Evolutionary conservation across 2,329 filamentous ascomycete genomes (phyloP).

Genomic region (Aureobasidium sp.): DNA sequence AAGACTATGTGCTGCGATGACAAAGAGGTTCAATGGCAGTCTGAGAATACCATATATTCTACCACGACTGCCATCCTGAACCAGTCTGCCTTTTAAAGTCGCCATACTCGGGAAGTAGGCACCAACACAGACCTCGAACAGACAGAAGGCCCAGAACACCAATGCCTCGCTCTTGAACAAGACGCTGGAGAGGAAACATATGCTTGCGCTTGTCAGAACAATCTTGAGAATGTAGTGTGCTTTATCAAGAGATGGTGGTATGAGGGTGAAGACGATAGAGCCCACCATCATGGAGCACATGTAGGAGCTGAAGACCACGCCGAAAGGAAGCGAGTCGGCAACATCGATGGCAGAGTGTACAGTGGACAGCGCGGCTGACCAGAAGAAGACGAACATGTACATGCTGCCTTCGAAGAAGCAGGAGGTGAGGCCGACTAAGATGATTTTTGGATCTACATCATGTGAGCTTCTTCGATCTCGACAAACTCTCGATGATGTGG

Average conservation of each 20-base stretch:
- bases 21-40: constrained; percentile 51
- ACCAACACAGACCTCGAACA: constrained; percentile 51
- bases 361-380: constrained; percentile 44
- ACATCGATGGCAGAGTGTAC: constrained; percentile 17
- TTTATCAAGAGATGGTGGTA: constrained; percentile 25
- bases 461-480: not conserved
- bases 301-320: constrained; percentile 49
- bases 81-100: constrained; percentile 45
- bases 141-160: constrained; percentile 49
- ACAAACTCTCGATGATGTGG: not conserved
- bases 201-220: constrained; percentile 34
- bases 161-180: constrained; percentile 36
- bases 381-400: constrained; percentile 58
- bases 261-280: constrained; percentile 45
- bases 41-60: constrained; percentile 51
- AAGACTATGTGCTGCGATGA: constrained; percentile 42
- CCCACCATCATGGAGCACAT: constrained; percentile 54
- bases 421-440: constrained; percentile 44
- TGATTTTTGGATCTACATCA: constrained; percentile 37
- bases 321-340: constrained; percentile 30
- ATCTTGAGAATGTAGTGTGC: constrained; percentile 29
- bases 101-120: constrained; percentile 51
- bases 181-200: constrained; percentile 25
- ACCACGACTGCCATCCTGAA: constrained; percentile 47
- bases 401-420: constrained; percentile 54